These are phyloP conservation scores for Phaffomyces opuntiae DNA, from an alignment of 805 yeast species.

Conservation along the genomic window DNA sequence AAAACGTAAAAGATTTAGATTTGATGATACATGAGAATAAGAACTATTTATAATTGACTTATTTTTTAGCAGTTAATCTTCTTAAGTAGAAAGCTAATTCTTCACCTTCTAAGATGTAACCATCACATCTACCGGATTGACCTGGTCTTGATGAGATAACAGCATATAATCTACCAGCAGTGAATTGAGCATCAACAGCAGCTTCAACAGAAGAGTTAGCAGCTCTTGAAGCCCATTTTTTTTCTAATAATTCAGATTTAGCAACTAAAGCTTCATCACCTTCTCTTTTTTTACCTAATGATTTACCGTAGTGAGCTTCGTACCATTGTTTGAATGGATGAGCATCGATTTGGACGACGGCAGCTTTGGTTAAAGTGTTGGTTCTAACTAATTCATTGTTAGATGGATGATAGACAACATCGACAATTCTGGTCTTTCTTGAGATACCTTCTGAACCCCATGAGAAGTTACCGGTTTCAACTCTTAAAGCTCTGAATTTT, in stretches of 20 bases:
- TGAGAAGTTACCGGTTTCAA: constrained; percentile 98
- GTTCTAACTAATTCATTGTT: constrained; percentile 99
- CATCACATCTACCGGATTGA: constrained; percentile 99
- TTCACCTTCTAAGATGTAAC: constrained; percentile 99
- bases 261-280: constrained; percentile 43
- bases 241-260: constrained; percentile 75
- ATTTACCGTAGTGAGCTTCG: constrained; percentile 95
- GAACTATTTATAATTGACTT: constrained; percentile 28
- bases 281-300: constrained; percentile 79
- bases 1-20: constrained; percentile 21
- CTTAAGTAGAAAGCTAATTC: constrained; percentile 99
- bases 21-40: constrained; percentile 20
- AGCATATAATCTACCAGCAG: constrained; percentile 99
- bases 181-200: constrained; percentile 93
- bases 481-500: constrained; percentile 99
- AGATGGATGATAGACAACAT: constrained; percentile 98
- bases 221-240: constrained; percentile 92
- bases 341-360: constrained; percentile 99
- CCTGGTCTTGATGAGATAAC: constrained; percentile 99
- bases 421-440: constrained; percentile 97
- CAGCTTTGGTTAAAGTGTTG: constrained; percentile 98
- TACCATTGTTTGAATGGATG: constrained; percentile 99
- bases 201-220: constrained; percentile 76
- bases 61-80: constrained; percentile 99
- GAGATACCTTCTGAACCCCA: constrained; percentile 99